A percentile compares a stretch with the other conserved stretches of the same genome.
phyloP scores from a whole-genome alignment of 177 flowering plant species.

The Tripterygium wilfordii region DNA sequence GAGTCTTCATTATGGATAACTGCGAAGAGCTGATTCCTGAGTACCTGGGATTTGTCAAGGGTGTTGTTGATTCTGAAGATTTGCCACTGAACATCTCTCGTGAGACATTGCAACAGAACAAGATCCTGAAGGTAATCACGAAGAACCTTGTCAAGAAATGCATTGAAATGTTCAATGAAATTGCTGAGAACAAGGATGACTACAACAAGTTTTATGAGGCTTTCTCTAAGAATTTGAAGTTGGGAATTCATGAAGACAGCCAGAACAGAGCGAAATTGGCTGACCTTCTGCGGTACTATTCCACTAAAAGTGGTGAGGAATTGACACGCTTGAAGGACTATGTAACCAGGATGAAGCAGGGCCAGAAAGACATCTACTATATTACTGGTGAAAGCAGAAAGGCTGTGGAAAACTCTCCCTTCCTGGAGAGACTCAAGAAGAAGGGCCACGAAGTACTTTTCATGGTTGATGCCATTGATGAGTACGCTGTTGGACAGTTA shows the following conservation, averaged over 20 bases:
- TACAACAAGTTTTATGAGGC: constrained; percentile 47
- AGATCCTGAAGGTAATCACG: constrained; percentile 55
- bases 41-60: constrained; percentile 23
- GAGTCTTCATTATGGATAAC: constrained; percentile 25
- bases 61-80: constrained; percentile 41
- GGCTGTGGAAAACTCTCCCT: constrained; percentile 61
- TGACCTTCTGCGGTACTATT: constrained; percentile 49
- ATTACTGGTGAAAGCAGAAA: too few relatives aligned
- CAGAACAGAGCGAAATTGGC: constrained; percentile 53
- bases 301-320: constrained; percentile 62
- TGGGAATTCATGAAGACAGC: constrained; percentile 57
- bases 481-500: constrained; percentile 47
- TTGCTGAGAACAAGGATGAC: constrained; percentile 58
- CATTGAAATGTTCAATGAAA: constrained; percentile 50
- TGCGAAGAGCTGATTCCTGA: constrained; percentile 25
- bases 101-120: constrained; percentile 57
- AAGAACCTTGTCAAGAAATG: constrained; percentile 63
- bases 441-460: constrained; percentile 53
- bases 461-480: constrained; percentile 66
- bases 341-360: constrained; percentile 62
- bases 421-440: constrained; percentile 57
- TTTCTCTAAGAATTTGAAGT: constrained; percentile 51
- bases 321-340: constrained; percentile 60
- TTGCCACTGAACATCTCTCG: constrained; percentile 58
- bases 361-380: constrained; percentile 55